phyloP scores from a whole-genome alignment of 2,329 filamentous ascomycete genomes.

The Dothideomycetes sp. region DNA sequence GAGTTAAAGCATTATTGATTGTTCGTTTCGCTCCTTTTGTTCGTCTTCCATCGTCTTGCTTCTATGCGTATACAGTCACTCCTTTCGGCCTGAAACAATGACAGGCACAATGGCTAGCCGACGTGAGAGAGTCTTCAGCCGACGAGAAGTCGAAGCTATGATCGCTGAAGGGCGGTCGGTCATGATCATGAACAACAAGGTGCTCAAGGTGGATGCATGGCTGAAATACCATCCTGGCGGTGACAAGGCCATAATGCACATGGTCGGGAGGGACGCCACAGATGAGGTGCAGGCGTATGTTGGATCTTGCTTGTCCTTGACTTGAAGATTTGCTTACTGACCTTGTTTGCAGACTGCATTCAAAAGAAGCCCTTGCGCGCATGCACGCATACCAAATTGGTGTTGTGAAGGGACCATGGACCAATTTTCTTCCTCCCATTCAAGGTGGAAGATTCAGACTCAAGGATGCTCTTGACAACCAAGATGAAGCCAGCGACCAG shows the following conservation, averaged over 20 bases:
- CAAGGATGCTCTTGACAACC: conserved; percentile 29
- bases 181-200: conserved; percentile 69
- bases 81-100: too few species aligned
- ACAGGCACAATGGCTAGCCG: conserved; percentile 1
- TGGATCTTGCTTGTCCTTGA: conserved; percentile 36
- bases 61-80: too few species aligned
- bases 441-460: conserved; percentile 71
- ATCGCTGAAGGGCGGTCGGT: conserved; percentile 76
- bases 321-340: conserved; percentile 4
- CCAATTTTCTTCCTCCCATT: conserved; percentile 79
- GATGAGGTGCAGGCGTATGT: conserved; percentile 79
- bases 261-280: conserved; percentile 64
- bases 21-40: too few species aligned
- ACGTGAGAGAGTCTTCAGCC: conserved; percentile 13
- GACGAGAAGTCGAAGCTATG: conserved; percentile 55
- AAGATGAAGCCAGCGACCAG: background rate
- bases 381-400: conserved; percentile 80
- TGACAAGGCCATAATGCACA: conserved; percentile 81
- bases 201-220: conserved; percentile 84
- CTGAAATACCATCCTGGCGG: conserved; percentile 85
- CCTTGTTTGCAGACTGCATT: conserved; percentile 50
- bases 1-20: too few species aligned
- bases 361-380: conserved; percentile 59
- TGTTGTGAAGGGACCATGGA: conserved; percentile 67
- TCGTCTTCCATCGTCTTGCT: too few species aligned